phyloP scores from a whole-genome alignment of 176 grass and related monocot species.

The Aegilops umbellulata region DNA sequence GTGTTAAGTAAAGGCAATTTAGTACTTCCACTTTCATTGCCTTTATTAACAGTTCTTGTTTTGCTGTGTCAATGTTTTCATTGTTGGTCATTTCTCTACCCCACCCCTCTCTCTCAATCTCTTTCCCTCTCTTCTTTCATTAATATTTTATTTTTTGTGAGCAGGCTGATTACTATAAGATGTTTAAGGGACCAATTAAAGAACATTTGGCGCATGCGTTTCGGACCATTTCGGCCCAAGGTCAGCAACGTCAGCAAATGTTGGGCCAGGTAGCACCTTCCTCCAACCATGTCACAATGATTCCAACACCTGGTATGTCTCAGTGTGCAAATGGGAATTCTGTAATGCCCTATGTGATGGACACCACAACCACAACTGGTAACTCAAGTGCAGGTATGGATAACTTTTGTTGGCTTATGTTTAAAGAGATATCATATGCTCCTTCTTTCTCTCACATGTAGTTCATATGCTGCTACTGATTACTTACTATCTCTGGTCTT shows the following conservation, averaged over 20 bases:
- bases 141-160: neutral
- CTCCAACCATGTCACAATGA: slow-evolving; percentile 43
- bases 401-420: neutral
- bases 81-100: neutral
- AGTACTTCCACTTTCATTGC: slow-evolving; percentile 14
- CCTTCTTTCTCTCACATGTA: neutral
- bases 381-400: slow-evolving; percentile 36
- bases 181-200: slow-evolving; percentile 27
- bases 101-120: neutral
- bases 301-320: slow-evolving; percentile 66
- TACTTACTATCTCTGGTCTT: slow-evolving; percentile 17
- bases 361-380: slow-evolving; percentile 25
- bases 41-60: neutral
- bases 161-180: slow-evolving; percentile 55
- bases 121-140: neutral
- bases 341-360: slow-evolving; percentile 28
- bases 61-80: slow-evolving; percentile 9
- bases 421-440: neutral
- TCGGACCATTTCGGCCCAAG: neutral
- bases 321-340: slow-evolving; percentile 35
- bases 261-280: slow-evolving; percentile 36
- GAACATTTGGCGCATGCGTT: slow-evolving; percentile 16
- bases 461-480: neutral
- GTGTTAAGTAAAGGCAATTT: slow-evolving; percentile 6
- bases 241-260: slow-evolving; percentile 36